Evolutionary conservation across 208 protist species (phyloP), one percentile per base, ranked within the genome.

Genomic region (Entamoeba moshkovskii): DNA sequence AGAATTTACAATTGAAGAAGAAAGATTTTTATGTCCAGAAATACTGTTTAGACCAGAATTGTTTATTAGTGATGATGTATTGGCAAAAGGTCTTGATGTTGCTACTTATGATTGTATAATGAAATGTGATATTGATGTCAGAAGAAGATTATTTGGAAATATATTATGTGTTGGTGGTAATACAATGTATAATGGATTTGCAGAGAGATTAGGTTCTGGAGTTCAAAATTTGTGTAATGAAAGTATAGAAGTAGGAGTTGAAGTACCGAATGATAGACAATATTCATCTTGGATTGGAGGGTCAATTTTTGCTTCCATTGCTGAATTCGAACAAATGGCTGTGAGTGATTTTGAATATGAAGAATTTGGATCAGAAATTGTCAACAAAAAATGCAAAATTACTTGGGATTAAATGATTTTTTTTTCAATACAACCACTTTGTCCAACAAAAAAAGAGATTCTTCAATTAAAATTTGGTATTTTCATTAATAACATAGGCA

Each of bases 241-340:
- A 1, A 44, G n/a, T 22, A 93, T 47, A 18, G 22, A n/a, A 33
- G 38, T 95, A 15, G 38, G 94, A n/a, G 93, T 95, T 93, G 94
- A 91, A 92, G 93, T 94, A 38, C 59, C 94, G 11, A 29, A 93
- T 42, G 94, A 95, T 49, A 8, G 94, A 49, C 45, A 94, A 44
- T 95, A 94, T 66, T 94, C 93, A 42, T 48, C 92, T 93, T 95
- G 94, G 94, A 95, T 95, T 95, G 94, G 94, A 46, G 94, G 94
- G 6, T 95, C 94, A 46, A 95, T 95, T n/a, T 66, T 95, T 47
- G 94, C 52, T 15, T 95, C 94, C 22, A 22, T 95, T 42, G 93
- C 92, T 6, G 91, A 73, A 52, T 95, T 95, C 52, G 46, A 94
- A 8, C 93, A 94, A 66, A 93, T 95, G 66, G 92, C 93, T 38